These are phyloP conservation scores for Sistotremastrum niveocremeum DNA, from an alignment of 768 basidiomycete species.

Conservation along the genomic window DNA sequence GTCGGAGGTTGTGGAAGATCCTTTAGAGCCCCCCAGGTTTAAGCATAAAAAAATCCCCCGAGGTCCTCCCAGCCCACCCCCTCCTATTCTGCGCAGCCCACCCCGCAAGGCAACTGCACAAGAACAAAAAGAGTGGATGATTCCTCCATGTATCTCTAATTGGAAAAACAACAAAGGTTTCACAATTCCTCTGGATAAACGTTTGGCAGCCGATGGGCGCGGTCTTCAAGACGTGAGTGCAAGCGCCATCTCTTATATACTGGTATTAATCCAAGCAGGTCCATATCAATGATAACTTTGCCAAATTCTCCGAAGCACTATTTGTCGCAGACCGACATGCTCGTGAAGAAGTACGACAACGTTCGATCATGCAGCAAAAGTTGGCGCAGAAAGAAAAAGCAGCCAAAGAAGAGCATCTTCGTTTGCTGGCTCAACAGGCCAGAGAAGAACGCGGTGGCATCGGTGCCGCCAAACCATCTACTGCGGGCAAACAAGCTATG, in stretches of 20 bases:
- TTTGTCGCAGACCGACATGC: conserved; percentile 95
- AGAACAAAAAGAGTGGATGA: conserved; percentile 99
- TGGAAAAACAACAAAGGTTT: conserved; percentile 99
- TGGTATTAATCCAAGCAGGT: conserved; percentile 35
- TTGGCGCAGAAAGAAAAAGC: conserved; percentile 98
- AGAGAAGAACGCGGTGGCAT: conserved; percentile 86
- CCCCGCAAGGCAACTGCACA: conserved; percentile 92
- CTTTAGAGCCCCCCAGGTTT: conserved; percentile 90
- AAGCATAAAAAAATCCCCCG: conserved; percentile 99
- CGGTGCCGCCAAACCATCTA: conserved; percentile 44
- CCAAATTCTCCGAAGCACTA: conserved; percentile 93
- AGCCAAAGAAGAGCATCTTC: conserved; percentile 89
- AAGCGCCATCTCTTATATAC: background rate
- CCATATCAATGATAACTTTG: conserved; percentile 98
- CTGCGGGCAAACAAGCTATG: conserved; percentile 55
- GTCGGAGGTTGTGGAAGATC: conserved; percentile 96
- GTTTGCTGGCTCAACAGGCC: conserved; percentile 87
- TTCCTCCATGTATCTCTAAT: conserved; percentile 97
- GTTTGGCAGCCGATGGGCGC: conserved; percentile 94
- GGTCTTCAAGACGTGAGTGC: conserved; percentile 87
- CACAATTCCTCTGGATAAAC: conserved; percentile 96
- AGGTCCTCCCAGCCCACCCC: conserved; percentile 92
- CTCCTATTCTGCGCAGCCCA: conserved; percentile 88
- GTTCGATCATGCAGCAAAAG: conserved; percentile 95
- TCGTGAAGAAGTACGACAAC: conserved; percentile 93